Evolutionary conservation across 1,139 yeast genomes (phyloP), one percentile per base, ranked within the genome.

Genomic region (Taphrina communis): DNA sequence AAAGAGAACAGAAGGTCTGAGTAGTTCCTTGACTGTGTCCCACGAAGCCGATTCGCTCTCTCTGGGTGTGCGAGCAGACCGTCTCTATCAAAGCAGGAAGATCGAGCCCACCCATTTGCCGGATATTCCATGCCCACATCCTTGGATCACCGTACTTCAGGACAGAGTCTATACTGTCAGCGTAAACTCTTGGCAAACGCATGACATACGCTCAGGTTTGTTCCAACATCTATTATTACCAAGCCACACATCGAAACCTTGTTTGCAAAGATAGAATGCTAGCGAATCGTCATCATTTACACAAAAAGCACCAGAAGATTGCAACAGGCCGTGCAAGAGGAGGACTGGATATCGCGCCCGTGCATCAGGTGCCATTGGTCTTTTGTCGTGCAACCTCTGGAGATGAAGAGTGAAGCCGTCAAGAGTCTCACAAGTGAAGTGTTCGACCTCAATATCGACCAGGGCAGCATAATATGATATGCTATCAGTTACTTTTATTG

Each of bases 21-120:
- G 97, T 85, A 2, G 97, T 91, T 1, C 98, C 98, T 78, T 94
- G 99, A 35, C 96, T 90, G 76, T 94, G 99, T 0, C 93, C 93
- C 11, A 88, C 82, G 39, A 93, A 78, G 0, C 88, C 82, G 53
- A 72, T 76, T 74, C 88, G 85, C 6, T 78, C 75, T 59, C 80
- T 81, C 0, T 73, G 72, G 0, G 84, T 78, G 48, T 80, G 76
- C 36, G 80, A 77, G 55, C 86, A 77, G 0, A 93, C 88, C 71
- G 84, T 83, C 50, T 87, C 84, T 19, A 93, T 82, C 78, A 93
- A 80, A 42, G 91, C 83, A 0, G 96, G 89, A 59, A 94, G 78
- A 77, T 94, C 99, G 72, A 81, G 84, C 71, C 83, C 82, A 0
- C 94, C 95, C 86, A 94, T 85, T 68, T 89, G 94, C 31, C 83